Conservation (phyloP, 2,329 filamentous ascomycete genomes). For the Ambrosiella beaveri region DNA sequence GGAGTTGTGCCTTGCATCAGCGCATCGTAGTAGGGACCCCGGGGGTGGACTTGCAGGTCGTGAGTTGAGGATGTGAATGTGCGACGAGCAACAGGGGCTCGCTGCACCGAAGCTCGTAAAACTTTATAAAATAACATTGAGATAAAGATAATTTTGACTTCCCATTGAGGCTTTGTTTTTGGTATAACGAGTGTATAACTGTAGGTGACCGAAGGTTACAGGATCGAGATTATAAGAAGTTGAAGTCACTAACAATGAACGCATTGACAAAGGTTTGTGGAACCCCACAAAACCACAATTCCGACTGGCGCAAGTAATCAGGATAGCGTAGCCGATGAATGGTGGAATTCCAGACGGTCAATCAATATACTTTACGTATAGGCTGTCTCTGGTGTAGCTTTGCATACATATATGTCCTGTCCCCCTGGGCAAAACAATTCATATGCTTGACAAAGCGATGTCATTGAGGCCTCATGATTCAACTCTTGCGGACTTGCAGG, state of each 20-base stretch:
- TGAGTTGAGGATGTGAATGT: not conserved
- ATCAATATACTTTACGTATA: too few relatives aligned
- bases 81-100: not conserved
- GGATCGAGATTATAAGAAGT: not conserved
- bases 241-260: not conserved
- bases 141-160: not conserved
- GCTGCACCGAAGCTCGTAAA: not conserved
- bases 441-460: too few relatives aligned
- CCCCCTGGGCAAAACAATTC: too few relatives aligned
- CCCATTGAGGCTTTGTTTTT: not conserved
- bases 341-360: not conserved
- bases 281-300: not conserved
- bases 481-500: too few relatives aligned
- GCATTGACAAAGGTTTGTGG: not conserved
- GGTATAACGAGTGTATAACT: too few relatives aligned
- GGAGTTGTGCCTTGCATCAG: conserved; percentile 27
- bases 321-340: not conserved
- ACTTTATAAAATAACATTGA: not conserved
- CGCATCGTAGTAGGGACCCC: conserved; percentile 42
- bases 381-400: too few relatives aligned
- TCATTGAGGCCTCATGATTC: too few relatives aligned
- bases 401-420: too few relatives aligned
- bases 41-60: conserved; percentile 25
- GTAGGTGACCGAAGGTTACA: too few relatives aligned
- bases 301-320: not conserved